Conservation (phyloP, 1,284 basidiomycete genomes). For the Moesziomyces sp. region DNA sequence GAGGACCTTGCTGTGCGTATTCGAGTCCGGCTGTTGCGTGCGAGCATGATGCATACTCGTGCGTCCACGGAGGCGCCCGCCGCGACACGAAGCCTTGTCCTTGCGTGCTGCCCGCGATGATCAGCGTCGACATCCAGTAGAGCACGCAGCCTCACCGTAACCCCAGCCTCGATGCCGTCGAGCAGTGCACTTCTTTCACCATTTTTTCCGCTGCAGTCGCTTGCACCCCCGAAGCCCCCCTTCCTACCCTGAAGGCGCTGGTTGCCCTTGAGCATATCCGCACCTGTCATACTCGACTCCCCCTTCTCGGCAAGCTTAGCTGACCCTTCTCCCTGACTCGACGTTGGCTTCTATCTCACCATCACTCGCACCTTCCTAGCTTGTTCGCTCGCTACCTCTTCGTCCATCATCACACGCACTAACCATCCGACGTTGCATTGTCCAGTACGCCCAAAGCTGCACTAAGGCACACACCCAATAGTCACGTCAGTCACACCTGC, state of each 20-base stretch:
- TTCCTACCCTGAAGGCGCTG: no score
- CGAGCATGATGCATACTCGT: not conserved
- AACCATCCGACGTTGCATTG: slow-evolving; percentile 3
- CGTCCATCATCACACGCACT: no score
- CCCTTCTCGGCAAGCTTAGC: no score
- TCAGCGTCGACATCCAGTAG: slow-evolving; percentile 23
- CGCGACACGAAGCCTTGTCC: not conserved
- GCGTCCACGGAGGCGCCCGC: no score
- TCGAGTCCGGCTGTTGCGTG: no score
- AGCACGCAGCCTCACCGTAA: not conserved
- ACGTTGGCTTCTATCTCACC: no score
- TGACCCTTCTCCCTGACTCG: no score
- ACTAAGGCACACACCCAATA: not conserved
- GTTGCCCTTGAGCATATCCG: no score
- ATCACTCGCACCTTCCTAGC: no score
- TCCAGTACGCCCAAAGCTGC: slow-evolving; percentile 8
- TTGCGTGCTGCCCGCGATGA: slow-evolving; percentile 37
- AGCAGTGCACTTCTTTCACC: slow-evolving; percentile 29
- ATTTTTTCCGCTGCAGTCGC: slow-evolving; percentile 11
- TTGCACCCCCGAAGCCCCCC: not conserved
- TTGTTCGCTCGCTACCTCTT: no score
- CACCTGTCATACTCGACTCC: no score
- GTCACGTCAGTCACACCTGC: slow-evolving; percentile 25
- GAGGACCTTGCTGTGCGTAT: no score
- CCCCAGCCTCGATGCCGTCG: slow-evolving; percentile 20